Evolutionary conservation across 179 eudicot species (phyloP).

Genomic region (Patellifolia procumbens): DNA sequence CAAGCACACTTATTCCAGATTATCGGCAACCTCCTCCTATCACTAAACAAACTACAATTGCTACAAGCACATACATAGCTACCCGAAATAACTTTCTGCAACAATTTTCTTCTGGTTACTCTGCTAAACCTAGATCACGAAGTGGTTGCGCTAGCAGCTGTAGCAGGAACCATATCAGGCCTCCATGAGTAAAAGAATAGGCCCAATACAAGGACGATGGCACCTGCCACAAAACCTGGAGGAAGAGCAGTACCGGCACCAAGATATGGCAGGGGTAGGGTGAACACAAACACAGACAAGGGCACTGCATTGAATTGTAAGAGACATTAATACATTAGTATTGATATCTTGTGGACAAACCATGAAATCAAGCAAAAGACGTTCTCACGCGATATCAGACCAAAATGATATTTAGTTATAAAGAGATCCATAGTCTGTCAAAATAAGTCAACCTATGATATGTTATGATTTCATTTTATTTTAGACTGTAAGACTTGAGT

Average conservation of each 20-base stretch:
- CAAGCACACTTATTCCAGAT: neutral
- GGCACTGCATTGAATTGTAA: constrained; percentile 61
- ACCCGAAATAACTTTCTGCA: constrained; percentile 14
- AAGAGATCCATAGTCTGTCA: neutral
- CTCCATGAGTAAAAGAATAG: constrained; percentile 64
- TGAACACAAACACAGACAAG: constrained; percentile 75
- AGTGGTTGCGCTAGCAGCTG: constrained; percentile 31
- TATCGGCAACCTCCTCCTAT: neutral
- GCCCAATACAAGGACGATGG: constrained; percentile 62
- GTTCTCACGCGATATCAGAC: neutral
- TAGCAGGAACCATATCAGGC: constrained; percentile 42
- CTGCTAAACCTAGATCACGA: constrained; percentile 21
- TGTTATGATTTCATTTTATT: neutral
- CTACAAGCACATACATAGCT: constrained; percentile 9
- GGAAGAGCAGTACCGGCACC: constrained; percentile 86
- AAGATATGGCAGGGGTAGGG: constrained; percentile 84
- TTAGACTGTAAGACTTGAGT: too few relatives aligned
- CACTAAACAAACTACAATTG: constrained; percentile 13
- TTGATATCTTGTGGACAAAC: neutral
- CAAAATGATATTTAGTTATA: too few relatives aligned
- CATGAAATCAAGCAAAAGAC: neutral
- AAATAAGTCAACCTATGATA: neutral
- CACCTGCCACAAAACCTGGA: constrained; percentile 78
- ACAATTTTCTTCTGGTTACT: neutral
- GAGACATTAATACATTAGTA: neutral